Percentiles rank a stretch among this genome's conserved stretches.
phyloP scores from a whole-genome alignment of 129 eudicot genomes.

The Ambrosia artemisiifolia region DNA sequence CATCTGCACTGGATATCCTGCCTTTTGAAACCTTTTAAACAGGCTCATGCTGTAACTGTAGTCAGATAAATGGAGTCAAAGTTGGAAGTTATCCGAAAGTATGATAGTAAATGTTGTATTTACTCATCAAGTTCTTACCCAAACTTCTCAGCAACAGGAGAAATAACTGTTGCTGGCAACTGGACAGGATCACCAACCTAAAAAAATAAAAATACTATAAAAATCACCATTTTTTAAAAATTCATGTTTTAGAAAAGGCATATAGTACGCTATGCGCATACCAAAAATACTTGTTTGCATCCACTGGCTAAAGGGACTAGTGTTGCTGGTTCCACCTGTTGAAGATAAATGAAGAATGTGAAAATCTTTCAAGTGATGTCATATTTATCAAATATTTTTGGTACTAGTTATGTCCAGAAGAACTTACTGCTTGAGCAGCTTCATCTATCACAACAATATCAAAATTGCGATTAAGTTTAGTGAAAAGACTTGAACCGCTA shows the following conservation, averaged over 20 bases:
- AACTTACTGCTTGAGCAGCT: slow-evolving; percentile 99
- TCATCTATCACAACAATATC: slow-evolving; percentile 97
- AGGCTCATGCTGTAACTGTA: slow-evolving; percentile 85
- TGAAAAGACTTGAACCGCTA: slow-evolving; percentile 79
- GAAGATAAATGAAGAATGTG: slow-evolving; percentile 1
- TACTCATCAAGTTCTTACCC: slow-evolving; percentile 48
- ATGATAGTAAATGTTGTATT: not conserved
- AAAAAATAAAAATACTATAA: not conserved
- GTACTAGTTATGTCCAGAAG: not conserved
- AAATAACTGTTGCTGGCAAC: slow-evolving; percentile 95
- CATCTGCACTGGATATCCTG: slow-evolving; percentile 95
- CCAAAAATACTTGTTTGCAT: slow-evolving; percentile 97
- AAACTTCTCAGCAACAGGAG: slow-evolving; percentile 66
- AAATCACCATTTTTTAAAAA: not conserved
- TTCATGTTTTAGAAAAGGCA: not conserved
- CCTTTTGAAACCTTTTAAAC: slow-evolving; percentile 89
- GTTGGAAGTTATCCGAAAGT: not conserved
- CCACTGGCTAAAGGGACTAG: slow-evolving; percentile 90
- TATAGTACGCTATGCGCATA: slow-evolving; percentile 20
- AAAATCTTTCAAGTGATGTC: slow-evolving; percentile 7
- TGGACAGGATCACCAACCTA: slow-evolving; percentile 99
- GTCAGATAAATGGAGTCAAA: slow-evolving; percentile 11
- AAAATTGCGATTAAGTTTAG: slow-evolving; percentile 67
- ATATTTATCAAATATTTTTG: not conserved
- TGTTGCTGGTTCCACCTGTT: slow-evolving; percentile 92